A percentile compares a stretch with the other conserved stretches of the same genome.
phyloP scores from a whole-genome alignment of 78 protist species.

The Speleostelium caveatum region DNA sequence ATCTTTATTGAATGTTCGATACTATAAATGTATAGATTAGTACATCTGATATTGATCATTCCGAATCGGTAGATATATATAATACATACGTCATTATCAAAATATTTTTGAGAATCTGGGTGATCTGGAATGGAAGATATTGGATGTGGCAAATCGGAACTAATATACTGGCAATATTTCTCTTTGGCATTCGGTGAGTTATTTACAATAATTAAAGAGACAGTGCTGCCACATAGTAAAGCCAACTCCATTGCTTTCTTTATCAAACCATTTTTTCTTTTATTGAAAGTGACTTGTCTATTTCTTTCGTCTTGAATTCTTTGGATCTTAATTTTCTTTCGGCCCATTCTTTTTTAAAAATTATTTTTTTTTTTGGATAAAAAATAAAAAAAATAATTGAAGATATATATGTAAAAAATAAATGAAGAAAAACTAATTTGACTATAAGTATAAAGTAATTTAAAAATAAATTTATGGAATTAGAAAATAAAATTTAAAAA shows the following conservation, averaged over 20 bases:
- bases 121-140: conserved; percentile 37
- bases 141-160: conserved; percentile 31
- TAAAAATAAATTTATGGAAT: too few species aligned
- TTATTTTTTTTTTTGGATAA: not conserved
- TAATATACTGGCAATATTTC: conserved; percentile 73
- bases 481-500: too few species aligned
- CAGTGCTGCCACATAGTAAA: conserved; percentile 84
- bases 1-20: conserved; percentile 12
- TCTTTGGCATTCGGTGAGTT: conserved; percentile 70
- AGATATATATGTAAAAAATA: too few species aligned
- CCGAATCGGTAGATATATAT: not conserved
- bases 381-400: too few species aligned
- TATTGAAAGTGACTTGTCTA: conserved; percentile 86
- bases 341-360: conserved; percentile 59
- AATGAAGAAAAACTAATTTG: too few species aligned
- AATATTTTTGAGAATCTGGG: conserved; percentile 45
- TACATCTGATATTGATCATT: not conserved
- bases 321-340: conserved; percentile 85
- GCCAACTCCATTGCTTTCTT: conserved; percentile 94
- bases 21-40: not conserved
- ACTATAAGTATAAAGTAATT: too few species aligned
- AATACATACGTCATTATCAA: conserved; percentile 38
- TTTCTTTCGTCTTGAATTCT: conserved; percentile 81
- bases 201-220: conserved; percentile 84
- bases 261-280: conserved; percentile 90